Percentiles rank a stretch among this genome's conserved stretches.
These are phyloP conservation scores for Tetracladium setigerum DNA, from an alignment of 495 filamentous ascomycete genomes.

Conservation along the genomic window DNA sequence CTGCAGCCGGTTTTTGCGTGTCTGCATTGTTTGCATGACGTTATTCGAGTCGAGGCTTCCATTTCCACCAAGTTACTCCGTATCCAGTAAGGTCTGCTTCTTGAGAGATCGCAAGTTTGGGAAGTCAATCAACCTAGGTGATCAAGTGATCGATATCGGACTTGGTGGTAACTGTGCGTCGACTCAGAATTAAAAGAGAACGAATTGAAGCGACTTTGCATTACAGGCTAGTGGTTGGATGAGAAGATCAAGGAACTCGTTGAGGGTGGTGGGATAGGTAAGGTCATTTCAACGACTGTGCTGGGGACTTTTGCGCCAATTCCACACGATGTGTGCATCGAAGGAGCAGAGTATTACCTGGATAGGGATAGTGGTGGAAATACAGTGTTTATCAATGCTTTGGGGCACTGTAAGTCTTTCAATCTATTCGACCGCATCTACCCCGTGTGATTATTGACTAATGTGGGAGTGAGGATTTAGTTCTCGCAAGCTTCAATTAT, in stretches of 20 bases:
- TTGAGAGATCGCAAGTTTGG: slow-evolving; percentile 16
- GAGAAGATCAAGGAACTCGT: slow-evolving; percentile 33
- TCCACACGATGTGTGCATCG: slow-evolving; percentile 12
- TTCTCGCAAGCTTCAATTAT: slow-evolving; percentile 24
- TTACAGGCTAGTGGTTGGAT: slow-evolving; percentile 41
- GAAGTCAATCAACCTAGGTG: slow-evolving; percentile 16
- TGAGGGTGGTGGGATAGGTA: slow-evolving; percentile 17
- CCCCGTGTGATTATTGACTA: not conserved
- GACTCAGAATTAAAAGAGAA: no score
- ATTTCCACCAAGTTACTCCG: slow-evolving; percentile 1
- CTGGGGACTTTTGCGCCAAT: not conserved
- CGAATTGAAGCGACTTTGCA: slow-evolving; percentile 38
- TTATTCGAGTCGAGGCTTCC: slow-evolving; percentile 6
- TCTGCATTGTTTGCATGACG: slow-evolving; percentile 6
- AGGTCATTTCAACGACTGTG: slow-evolving; percentile 19
- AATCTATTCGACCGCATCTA: not conserved
- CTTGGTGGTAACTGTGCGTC: slow-evolving; percentile 46
- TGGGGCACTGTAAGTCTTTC: slow-evolving; percentile 24
- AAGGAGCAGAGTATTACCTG: slow-evolving; percentile 20
- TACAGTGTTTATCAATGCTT: slow-evolving; percentile 18
- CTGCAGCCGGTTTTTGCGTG: slow-evolving; percentile 8
- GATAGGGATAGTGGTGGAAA: slow-evolving; percentile 23
- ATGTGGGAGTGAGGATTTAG: slow-evolving; percentile 4
- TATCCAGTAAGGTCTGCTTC: slow-evolving; percentile 31
- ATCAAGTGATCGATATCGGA: slow-evolving; percentile 8